phyloP scores from a whole-genome alignment of 2,329 filamentous ascomycete genomes.

The Exophiala spinifera region DNA sequence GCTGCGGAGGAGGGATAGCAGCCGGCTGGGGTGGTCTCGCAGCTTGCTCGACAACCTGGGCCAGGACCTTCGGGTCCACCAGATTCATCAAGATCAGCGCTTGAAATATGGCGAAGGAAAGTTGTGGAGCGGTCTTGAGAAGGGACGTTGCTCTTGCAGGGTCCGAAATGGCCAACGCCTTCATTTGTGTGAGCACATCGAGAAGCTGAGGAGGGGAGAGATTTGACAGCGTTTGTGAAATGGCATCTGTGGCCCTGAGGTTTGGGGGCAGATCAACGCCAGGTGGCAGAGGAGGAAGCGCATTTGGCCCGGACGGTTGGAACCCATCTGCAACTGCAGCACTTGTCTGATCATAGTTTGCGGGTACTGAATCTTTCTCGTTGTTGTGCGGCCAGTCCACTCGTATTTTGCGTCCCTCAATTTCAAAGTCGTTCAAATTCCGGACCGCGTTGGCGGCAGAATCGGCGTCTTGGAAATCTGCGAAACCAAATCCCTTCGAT shows the following conservation, averaged over 20 bases:
- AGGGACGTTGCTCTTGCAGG: constrained; percentile 81
- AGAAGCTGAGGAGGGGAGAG: constrained; percentile 85
- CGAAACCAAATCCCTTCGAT: constrained; percentile 94
- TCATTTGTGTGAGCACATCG: constrained; percentile 93
- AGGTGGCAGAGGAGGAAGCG: constrained; percentile 74
- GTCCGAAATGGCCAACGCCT: constrained; percentile 77
- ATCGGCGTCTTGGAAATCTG: constrained; percentile 91
- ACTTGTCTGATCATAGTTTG: constrained; percentile 47
- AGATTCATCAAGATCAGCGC: constrained; percentile 88
- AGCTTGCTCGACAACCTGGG: constrained; percentile 69
- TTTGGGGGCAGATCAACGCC: constrained; percentile 81
- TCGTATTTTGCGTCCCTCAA: constrained; percentile 89
- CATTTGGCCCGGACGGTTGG: constrained; percentile 31
- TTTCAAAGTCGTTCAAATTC: constrained; percentile 91
- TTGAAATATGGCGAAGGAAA: constrained; percentile 93
- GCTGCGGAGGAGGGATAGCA: constrained; percentile 32
- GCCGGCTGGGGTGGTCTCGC: constrained; percentile 31
- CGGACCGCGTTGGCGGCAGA: constrained; percentile 88
- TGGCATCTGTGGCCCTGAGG: constrained; percentile 81
- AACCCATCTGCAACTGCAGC: constrained; percentile 34
- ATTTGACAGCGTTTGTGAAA: constrained; percentile 83
- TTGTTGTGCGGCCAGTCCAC: constrained; percentile 97
- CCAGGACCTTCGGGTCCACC: constrained; percentile 78
- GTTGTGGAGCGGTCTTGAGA: constrained; percentile 82
- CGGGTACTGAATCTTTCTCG: constrained; percentile 62